Conservation (phyloP, 768 basidiomycete species). For the Xerocomus potaroensis region DNA sequence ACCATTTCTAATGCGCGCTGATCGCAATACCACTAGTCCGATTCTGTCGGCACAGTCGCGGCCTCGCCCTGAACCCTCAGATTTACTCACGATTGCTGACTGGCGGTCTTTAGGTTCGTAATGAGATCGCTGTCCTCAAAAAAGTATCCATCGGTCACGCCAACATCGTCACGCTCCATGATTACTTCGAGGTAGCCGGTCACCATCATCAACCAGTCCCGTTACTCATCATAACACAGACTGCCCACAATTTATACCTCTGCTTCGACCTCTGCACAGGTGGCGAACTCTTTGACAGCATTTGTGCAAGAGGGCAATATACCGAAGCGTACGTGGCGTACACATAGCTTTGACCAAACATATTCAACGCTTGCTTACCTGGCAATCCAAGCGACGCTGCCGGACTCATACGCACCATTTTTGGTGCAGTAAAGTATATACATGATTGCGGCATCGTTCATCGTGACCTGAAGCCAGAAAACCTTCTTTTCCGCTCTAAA, state of each 20-base stretch:
- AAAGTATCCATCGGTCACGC: constrained; percentile 83
- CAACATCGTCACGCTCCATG: constrained; percentile 91
- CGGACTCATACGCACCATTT: constrained; percentile 79
- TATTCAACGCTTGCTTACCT: constrained; percentile 18
- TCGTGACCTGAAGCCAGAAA: constrained; percentile 96
- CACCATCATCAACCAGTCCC: background rate
- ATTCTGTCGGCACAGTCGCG: background rate
- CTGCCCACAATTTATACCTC: constrained; percentile 89
- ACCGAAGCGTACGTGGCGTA: constrained; percentile 79
- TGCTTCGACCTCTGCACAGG: constrained; percentile 96
- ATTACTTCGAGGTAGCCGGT: constrained; percentile 82
- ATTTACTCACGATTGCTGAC: constrained; percentile 7
- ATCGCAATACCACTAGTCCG: constrained; percentile 10
- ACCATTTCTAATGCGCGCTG: constrained; percentile 3
- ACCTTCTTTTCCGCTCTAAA: constrained; percentile 87
- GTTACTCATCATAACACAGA: constrained; percentile 40
- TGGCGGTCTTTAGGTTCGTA: constrained; percentile 64
- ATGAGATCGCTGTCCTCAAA: constrained; percentile 95
- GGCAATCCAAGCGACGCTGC: constrained; percentile 73
- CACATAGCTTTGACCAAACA: background rate
- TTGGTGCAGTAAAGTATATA: constrained; percentile 85
- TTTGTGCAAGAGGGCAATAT: constrained; percentile 96
- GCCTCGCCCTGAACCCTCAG: constrained; percentile 16
- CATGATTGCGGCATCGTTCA: constrained; percentile 93
- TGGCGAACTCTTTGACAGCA: constrained; percentile 97